Conservation (phyloP, 768 basidiomycete species). For the Termitomyces titanicus region DNA sequence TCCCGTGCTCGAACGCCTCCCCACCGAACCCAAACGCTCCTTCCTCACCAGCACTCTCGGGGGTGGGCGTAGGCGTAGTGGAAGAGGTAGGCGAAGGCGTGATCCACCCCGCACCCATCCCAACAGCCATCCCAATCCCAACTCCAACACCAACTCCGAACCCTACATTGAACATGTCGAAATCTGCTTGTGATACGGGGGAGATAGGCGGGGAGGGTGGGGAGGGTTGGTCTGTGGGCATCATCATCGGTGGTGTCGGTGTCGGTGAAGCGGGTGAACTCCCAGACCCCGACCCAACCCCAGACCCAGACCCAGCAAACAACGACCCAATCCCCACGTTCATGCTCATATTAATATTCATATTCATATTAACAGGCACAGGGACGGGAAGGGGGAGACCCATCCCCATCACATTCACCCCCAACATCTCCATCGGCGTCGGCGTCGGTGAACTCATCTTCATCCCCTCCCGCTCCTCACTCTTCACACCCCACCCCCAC, state of each 20-base stretch:
- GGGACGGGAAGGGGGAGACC: too few relatives aligned
- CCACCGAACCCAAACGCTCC: too few relatives aligned
- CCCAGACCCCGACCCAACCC: too few relatives aligned
- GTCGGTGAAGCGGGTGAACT: background rate
- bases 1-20: too few relatives aligned
- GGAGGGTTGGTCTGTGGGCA: too few relatives aligned
- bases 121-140: background rate
- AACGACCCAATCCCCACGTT: background rate
- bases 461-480: background rate
- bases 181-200: background rate
- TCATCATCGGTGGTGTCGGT: background rate
- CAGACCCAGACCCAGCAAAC: background rate
- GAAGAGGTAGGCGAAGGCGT: too few relatives aligned
- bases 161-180: conserved; percentile 8
- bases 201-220: background rate
- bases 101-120: background rate
- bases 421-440: background rate
- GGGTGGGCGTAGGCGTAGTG: too few relatives aligned
- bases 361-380: conserved; percentile 3
- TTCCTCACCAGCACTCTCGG: background rate
- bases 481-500: conserved; percentile 1
- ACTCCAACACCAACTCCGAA: conserved; percentile 5
- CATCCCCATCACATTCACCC: background rate
- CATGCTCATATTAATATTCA: background rate
- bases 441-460: background rate